Conservation (phyloP, 2,329 filamentous ascomycete genomes). For the Botrytis squamosa region DNA sequence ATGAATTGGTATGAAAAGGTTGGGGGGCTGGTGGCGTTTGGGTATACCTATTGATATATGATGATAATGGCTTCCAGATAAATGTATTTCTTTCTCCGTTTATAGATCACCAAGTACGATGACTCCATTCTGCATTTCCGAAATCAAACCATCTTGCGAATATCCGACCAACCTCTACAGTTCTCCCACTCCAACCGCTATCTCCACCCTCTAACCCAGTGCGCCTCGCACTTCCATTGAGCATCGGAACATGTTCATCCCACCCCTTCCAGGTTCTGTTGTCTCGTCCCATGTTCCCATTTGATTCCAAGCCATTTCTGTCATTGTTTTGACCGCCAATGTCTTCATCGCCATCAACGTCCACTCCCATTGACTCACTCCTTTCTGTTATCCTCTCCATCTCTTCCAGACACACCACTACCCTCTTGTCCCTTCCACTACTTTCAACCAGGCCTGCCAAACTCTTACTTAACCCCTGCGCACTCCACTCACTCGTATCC, state of each 20-base stretch:
- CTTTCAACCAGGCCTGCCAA: conserved; percentile 63
- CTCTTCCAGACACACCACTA: conserved; percentile 49
- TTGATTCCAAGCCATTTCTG: neutral
- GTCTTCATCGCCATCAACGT: neutral
- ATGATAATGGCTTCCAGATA: conserved; percentile 34
- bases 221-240: conserved; percentile 55
- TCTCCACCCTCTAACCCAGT: conserved; percentile 46
- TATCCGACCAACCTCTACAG: conserved; percentile 56
- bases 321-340: neutral
- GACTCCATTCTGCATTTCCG: conserved; percentile 42
- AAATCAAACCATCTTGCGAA: conserved; percentile 67
- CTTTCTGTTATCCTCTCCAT: conserved; percentile 36
- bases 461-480: conserved; percentile 66
- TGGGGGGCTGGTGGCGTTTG: conserved; percentile 31
- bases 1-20: conserved; percentile 21
- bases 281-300: neutral
- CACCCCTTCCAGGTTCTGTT: conserved; percentile 38
- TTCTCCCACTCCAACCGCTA: conserved; percentile 56
- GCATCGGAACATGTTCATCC: conserved; percentile 56
- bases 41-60: conserved; percentile 38
- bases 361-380: neutral
- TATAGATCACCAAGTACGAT: neutral
- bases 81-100: neutral
- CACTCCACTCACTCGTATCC: conserved; percentile 71
- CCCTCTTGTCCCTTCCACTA: conserved; percentile 48